Percentiles rank a stretch among this genome's conserved stretches.
phyloP scores from a whole-genome alignment of 495 filamentous ascomycete genomes.

The Terfezia boudieri region DNA sequence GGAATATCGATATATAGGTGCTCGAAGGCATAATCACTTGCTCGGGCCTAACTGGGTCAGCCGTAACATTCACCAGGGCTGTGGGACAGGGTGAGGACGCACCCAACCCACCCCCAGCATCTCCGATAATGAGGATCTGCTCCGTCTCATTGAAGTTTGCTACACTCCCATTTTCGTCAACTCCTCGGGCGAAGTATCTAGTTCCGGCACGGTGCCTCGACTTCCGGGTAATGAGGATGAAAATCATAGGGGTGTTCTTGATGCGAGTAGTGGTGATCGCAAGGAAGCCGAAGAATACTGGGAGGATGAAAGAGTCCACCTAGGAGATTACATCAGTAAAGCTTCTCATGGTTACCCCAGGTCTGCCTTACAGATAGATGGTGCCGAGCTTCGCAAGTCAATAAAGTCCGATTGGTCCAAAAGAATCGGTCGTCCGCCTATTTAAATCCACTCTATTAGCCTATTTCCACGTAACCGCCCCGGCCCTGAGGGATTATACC shows the following conservation, averaged over 20 bases:
- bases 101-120: constrained; percentile 44
- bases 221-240: constrained; percentile 67
- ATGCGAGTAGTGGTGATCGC: constrained; percentile 62
- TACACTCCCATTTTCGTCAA: constrained; percentile 82
- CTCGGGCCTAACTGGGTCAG: no score
- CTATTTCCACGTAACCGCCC: not conserved
- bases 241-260: constrained; percentile 59
- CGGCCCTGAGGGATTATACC: constrained; percentile 1
- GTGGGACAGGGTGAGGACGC: constrained; percentile 26
- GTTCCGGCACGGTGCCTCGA: constrained; percentile 75
- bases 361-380: constrained; percentile 16
- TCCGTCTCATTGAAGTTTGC: constrained; percentile 98
- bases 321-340: constrained; percentile 45
- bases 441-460: not conserved
- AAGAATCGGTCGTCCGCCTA: constrained; percentile 87
- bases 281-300: constrained; percentile 85
- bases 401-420: constrained; percentile 90
- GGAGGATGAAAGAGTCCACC: constrained; percentile 81
- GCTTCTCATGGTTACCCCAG: constrained; percentile 19
- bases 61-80: no score
- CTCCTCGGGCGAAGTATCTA: constrained; percentile 77
- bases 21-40: no score
- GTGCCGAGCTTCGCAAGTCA: constrained; percentile 40
- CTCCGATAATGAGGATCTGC: constrained; percentile 71
- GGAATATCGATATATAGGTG: no score